Conservation (phyloP, 345 rosid genomes). For the Eucalyptus virginea region DNA sequence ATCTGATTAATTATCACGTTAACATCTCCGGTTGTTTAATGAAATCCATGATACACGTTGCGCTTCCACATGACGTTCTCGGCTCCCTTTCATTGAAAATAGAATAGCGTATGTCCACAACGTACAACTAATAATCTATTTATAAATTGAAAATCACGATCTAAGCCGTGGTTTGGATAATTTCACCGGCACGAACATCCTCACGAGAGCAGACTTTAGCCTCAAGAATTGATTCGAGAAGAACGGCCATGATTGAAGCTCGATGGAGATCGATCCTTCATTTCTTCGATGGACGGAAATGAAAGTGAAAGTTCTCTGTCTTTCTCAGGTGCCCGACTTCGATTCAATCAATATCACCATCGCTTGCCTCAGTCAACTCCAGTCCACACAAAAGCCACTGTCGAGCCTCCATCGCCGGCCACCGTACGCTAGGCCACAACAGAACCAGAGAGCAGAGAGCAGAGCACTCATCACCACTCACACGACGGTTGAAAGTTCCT, state of each 20-base stretch:
- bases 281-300: not conserved
- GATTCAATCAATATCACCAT: too few relatives aligned
- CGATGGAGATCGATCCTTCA: not conserved
- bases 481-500: too few relatives aligned
- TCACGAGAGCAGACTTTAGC: not conserved
- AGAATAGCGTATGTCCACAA: fast-evolving
- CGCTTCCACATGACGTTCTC: not conserved
- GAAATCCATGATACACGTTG: not conserved
- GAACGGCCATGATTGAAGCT: not conserved
- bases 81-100: not conserved
- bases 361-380: too few relatives aligned
- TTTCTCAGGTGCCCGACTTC: too few relatives aligned
- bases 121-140: not conserved
- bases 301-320: too few relatives aligned
- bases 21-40: not conserved
- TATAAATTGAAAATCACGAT: not conserved
- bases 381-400: too few relatives aligned
- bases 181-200: not conserved
- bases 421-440: too few relatives aligned
- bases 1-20: fast-evolving
- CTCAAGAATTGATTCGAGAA: not conserved
- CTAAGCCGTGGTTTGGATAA: not conserved
- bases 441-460: too few relatives aligned
- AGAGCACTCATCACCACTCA: too few relatives aligned
- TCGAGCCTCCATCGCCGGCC: too few relatives aligned